Conservation (phyloP, 2,329 filamentous ascomycete genomes). For the Parastagonospora avenae region DNA sequence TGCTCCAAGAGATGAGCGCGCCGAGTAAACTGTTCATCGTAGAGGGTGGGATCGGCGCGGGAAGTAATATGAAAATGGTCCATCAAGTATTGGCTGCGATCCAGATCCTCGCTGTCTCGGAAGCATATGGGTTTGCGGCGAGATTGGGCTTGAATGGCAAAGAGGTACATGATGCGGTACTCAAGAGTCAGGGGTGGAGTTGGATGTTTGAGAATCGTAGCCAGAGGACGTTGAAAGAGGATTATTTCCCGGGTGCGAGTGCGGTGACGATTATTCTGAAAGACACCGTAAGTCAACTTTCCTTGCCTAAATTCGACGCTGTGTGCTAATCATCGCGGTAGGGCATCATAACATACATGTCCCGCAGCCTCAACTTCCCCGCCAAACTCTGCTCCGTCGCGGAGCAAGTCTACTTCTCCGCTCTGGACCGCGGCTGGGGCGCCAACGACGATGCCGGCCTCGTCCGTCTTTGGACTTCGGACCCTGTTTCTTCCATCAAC, state of each 20-base stretch:
- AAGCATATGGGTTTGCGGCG: constrained; percentile 63
- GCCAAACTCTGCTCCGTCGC: constrained; percentile 66
- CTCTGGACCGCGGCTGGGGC: constrained; percentile 62
- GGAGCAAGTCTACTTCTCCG: constrained; percentile 69
- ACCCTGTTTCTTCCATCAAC: constrained; percentile 45
- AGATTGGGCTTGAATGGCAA: constrained; percentile 59
- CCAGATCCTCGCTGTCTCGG: constrained; percentile 61
- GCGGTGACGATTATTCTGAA: constrained; percentile 56
- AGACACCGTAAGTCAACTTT: constrained; percentile 45
- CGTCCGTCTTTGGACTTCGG: constrained; percentile 58
- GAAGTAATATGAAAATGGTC: constrained; percentile 63
- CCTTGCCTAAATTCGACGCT: neutral
- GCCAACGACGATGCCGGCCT: constrained; percentile 61
- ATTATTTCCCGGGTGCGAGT: constrained; percentile 53
- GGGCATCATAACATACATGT: constrained; percentile 71
- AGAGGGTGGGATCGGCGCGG: constrained; percentile 57
- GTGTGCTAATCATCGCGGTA: constrained; percentile 16
- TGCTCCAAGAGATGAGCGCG: constrained; percentile 69
- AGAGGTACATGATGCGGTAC: constrained; percentile 55
- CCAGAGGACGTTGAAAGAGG: constrained; percentile 58
- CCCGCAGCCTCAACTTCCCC: constrained; percentile 62
- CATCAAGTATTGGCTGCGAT: constrained; percentile 64
- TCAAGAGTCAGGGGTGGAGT: constrained; percentile 51
- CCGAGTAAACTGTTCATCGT: constrained; percentile 62
- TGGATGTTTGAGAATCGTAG: constrained; percentile 65